Percentiles rank a stretch among this genome's conserved stretches.
phyloP scores from a whole-genome alignment of 805 yeast genomes.

The Wickerhamomyces silvicola region DNA sequence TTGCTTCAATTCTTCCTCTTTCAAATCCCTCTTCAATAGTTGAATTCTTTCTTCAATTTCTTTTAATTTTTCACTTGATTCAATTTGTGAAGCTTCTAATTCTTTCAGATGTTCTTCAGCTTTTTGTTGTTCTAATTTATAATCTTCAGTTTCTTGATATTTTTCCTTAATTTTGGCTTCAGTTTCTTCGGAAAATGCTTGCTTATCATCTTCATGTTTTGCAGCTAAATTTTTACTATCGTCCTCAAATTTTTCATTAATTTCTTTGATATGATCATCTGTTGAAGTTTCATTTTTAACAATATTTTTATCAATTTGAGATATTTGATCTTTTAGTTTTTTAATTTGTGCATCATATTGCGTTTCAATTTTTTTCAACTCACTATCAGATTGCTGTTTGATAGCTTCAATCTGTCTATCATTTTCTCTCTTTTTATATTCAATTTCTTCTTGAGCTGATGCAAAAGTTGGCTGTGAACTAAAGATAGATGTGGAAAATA shows the following conservation, averaged over 20 bases:
- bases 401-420: slow-evolving; percentile 9
- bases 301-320: slow-evolving; percentile 15
- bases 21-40: slow-evolving; percentile 9
- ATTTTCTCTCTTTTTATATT: slow-evolving; percentile 13
- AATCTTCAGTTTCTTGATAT: slow-evolving; percentile 15
- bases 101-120: slow-evolving; percentile 18
- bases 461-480: slow-evolving; percentile 4
- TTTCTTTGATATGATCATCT: slow-evolving; percentile 10
- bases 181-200: slow-evolving; percentile 16
- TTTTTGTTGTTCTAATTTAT: slow-evolving; percentile 14
- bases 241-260: slow-evolving; percentile 12
- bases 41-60: slow-evolving; percentile 13
- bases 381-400: slow-evolving; percentile 12
- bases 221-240: slow-evolving; percentile 14
- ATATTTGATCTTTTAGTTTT: slow-evolving; percentile 18
- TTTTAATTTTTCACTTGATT: slow-evolving; percentile 17
- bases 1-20: slow-evolving; percentile 13
- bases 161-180: slow-evolving; percentile 15
- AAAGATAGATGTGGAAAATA: slow-evolving; percentile 2
- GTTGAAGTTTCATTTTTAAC: slow-evolving; percentile 8
- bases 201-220: slow-evolving; percentile 18
- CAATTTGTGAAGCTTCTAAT: slow-evolving; percentile 18
- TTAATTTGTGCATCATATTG: slow-evolving; percentile 16
- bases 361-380: slow-evolving; percentile 13
- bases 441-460: slow-evolving; percentile 14